Base-by-base conservation (phyloP, 2,329 filamentous ascomycete species). In the Clarireedia hainanense region DNA sequence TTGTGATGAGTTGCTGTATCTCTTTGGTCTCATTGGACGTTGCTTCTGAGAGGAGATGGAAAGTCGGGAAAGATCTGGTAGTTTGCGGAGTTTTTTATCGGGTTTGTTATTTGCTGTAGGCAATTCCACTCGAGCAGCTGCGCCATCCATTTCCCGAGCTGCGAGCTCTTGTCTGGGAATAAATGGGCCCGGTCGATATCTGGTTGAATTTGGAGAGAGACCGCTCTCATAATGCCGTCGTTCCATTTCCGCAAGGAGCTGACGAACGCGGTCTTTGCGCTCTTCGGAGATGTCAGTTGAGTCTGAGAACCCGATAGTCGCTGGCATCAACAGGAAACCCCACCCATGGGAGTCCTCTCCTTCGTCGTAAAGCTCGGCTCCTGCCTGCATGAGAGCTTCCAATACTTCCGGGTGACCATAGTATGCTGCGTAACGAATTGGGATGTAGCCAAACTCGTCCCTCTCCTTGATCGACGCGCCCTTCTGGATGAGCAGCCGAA, bases 381-480 rank as follows among this genome's bases (percentile, higher is more conserved):
- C 57, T 55, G 37, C 47, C 24, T 47, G n/a, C n/a, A 55, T 40
- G 9, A 59, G 55, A 7, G 43, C 14, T 15, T 50, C 27, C 20
- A 59, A 9, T n/a, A 55, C 42, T 49, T 55, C 47, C 6, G 57
- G 55, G 23, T 55, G 55, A 4, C 50, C 55, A 50, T 59, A 47
- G 26, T 54, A 54, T 23, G 51, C 47, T 12, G 57, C 57, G 23
- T 59, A 59, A 20, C 46, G 40, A 39, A 59, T 37, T 6, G 55
- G 55, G n/a, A 50, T 57, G 9, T 50, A 55, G 4, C 47, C 50
- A 10, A 47, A 54, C n/a, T 49, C 47, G 17, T 57, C 55, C 6
- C 50, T 46, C 26, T 57, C 55, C 10, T 50, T 57, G 2, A 57
- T 43, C 15, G 55, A 55, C 37, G 55, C 55, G 10, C 50, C 51